phyloP scores from a whole-genome alignment of 148 eudicot genomes.

The Rhododendron molle region DNA sequence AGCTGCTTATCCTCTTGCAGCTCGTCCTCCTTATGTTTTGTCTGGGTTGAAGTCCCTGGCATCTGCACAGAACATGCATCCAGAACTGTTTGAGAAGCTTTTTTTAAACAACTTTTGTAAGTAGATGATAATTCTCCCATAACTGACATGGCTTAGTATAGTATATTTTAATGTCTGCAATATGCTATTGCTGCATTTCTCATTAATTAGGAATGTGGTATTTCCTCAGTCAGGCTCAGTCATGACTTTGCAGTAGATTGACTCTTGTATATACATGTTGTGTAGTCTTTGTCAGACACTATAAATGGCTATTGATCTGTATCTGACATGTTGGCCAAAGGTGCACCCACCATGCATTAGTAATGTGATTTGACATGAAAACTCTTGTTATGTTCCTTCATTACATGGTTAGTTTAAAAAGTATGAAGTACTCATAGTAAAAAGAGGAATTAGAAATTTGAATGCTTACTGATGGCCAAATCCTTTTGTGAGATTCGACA shows the following conservation, averaged over 20 bases:
- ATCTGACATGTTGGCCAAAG: not conserved
- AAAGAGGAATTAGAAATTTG: not conserved
- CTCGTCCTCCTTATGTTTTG: slow-evolving; percentile 77
- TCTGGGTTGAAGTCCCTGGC: slow-evolving; percentile 83
- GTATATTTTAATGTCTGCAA: not conserved
- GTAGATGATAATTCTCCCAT: slow-evolving; percentile 18
- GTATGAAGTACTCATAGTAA: not conserved
- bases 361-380: not conserved
- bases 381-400: not conserved
- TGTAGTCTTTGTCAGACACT: not conserved
- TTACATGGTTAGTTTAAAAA: not conserved
- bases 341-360: not conserved
- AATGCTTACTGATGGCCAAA: not conserved
- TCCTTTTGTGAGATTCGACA: not conserved
- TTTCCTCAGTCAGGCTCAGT: not conserved
- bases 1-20: slow-evolving; percentile 84
- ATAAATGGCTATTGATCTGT: not conserved
- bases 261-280: not conserved
- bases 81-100: slow-evolving; percentile 80
- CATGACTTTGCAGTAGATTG: not conserved
- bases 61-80: slow-evolving; percentile 89
- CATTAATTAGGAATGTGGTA: not conserved
- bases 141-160: not conserved
- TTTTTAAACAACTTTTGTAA: slow-evolving; percentile 86
- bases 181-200: not conserved